phyloP scores from a whole-genome alignment of 2,329 filamentous ascomycete species.

The Monilinia vaccinii-corymbosi region DNA sequence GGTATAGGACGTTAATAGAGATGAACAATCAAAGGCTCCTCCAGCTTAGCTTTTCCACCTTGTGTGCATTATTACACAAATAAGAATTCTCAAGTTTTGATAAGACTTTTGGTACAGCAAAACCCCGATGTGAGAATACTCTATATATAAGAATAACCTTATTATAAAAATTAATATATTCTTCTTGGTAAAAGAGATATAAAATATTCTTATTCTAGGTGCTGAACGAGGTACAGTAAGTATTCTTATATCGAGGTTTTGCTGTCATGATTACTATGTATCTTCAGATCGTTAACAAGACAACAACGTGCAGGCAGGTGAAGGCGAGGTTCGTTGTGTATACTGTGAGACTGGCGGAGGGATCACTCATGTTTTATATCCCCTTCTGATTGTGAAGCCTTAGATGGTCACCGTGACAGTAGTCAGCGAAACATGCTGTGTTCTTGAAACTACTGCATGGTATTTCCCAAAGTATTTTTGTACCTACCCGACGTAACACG shows the following conservation, averaged over 20 bases:
- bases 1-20: background rate
- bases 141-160: no score
- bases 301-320: background rate
- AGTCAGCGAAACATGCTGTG: constrained; percentile 2
- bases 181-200: no score
- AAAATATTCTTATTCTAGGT: no score
- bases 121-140: background rate
- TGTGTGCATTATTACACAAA: background rate
- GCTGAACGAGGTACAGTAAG: no score
- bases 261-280: no score
- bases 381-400: background rate
- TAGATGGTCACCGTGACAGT: background rate
- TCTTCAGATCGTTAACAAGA: constrained; percentile 7
- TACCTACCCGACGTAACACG: constrained; percentile 7
- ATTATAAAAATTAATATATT: no score
- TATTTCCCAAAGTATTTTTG: background rate
- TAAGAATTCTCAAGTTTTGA: background rate
- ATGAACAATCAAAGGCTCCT: constrained; percentile 1
- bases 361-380: background rate
- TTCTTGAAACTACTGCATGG: background rate
- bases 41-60: background rate
- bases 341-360: background rate
- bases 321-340: background rate
- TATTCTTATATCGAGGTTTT: no score
- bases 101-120: background rate